A percentile compares a stretch with the other conserved stretches of the same genome.
Conservation (phyloP, 2,329 filamentous ascomycete genomes). For the Stachybotrys chlorohalonatus region DNA sequence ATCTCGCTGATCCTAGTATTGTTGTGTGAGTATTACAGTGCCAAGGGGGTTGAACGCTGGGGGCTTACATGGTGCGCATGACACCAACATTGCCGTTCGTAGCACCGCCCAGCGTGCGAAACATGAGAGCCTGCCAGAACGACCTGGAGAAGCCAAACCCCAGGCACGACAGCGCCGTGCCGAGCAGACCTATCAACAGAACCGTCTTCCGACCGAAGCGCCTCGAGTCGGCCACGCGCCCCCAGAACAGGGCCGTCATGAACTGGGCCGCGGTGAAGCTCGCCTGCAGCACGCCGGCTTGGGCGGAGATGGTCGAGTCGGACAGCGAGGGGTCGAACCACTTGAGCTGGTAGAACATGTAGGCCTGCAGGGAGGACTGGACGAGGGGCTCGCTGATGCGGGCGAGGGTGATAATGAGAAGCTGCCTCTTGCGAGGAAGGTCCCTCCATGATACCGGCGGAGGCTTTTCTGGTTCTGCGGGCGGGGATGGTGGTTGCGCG, state of each 20-base stretch:
- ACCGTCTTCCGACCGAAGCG: slow-evolving; percentile 67
- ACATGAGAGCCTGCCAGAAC: slow-evolving; percentile 63
- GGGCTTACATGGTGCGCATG: slow-evolving; percentile 57
- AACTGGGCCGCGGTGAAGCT: slow-evolving; percentile 79
- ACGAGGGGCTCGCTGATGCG: slow-evolving; percentile 75
- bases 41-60: neutral
- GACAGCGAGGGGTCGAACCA: slow-evolving; percentile 54
- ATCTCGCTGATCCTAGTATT: slow-evolving; percentile 51
- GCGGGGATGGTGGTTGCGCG: neutral
- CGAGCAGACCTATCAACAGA: slow-evolving; percentile 65
- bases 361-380: slow-evolving; percentile 67
- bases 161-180: slow-evolving; percentile 37
- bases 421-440: slow-evolving; percentile 67
- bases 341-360: slow-evolving; percentile 83
- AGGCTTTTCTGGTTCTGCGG: slow-evolving; percentile 3
- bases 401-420: slow-evolving; percentile 68
- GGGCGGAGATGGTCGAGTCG: slow-evolving; percentile 60
- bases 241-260: slow-evolving; percentile 75
- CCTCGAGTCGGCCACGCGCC: slow-evolving; percentile 55
- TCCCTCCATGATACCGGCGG: slow-evolving; percentile 47
- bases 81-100: slow-evolving; percentile 69
- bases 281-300: slow-evolving; percentile 69
- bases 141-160: slow-evolving; percentile 58
- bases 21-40: neutral
- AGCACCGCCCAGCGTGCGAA: slow-evolving; percentile 59